Conservation (phyloP, 306 rosid species). For the Vachellia collinsii region DNA sequence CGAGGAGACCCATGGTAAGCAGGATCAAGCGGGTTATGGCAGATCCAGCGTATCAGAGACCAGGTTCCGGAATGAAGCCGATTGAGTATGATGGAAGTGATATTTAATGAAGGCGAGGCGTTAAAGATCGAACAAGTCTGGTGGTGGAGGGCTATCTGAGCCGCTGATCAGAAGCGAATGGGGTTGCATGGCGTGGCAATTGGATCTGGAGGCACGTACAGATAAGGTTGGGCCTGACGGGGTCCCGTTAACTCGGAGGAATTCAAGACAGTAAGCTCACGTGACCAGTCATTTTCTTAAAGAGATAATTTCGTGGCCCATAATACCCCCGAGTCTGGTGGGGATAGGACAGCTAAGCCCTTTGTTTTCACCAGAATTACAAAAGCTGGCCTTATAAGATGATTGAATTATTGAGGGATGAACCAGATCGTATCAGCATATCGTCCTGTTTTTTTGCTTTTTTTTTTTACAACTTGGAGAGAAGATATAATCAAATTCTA, state of each 20-base stretch:
- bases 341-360: background rate
- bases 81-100: background rate
- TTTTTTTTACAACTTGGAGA: no score
- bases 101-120: slow-evolving; percentile 53
- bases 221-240: slow-evolving; percentile 59
- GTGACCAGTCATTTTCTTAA: slow-evolving; percentile 39
- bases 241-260: slow-evolving; percentile 37
- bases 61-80: slow-evolving; percentile 9
- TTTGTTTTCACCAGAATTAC: background rate
- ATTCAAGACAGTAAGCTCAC: slow-evolving; percentile 33
- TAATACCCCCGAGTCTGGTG: no score
- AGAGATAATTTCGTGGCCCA: background rate
- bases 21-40: slow-evolving; percentile 35
- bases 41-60: slow-evolving; percentile 36
- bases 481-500: background rate
- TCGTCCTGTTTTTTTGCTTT: no score
- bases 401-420: background rate
- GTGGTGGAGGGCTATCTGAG: slow-evolving; percentile 8
- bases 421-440: background rate
- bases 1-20: slow-evolving; percentile 72
- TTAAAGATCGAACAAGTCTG: slow-evolving; percentile 64
- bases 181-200: slow-evolving; percentile 45
- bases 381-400: background rate
- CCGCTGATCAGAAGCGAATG: slow-evolving; percentile 33
- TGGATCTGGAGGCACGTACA: slow-evolving; percentile 47